Evolutionary conservation across 2,329 filamentous ascomycete species (phyloP).

Genomic region (Beauveria rudraprayagi): DNA sequence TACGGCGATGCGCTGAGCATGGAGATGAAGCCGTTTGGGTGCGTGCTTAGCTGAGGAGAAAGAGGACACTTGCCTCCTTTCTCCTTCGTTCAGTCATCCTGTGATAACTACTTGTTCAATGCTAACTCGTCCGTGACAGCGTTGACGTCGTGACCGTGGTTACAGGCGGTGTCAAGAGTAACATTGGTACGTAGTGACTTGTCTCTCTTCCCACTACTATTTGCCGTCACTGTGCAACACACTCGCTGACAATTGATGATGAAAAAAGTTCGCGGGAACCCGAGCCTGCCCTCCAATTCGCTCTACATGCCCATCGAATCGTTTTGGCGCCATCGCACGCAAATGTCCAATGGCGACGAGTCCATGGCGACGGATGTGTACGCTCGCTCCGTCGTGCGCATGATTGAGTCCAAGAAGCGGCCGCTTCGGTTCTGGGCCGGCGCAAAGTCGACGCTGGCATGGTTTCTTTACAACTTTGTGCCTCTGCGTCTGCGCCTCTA

Average conservation of each 20-base stretch:
- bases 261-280: conserved; percentile 11
- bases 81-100: not conserved
- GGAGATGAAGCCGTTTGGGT: conserved; percentile 19
- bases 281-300: conserved; percentile 12
- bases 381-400: conserved; percentile 13
- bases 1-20: conserved; percentile 16
- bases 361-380: conserved; percentile 14
- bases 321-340: conserved; percentile 13
- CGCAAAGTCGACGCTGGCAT: conserved; percentile 10
- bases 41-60: conserved; percentile 4
- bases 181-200: conserved; percentile 11
- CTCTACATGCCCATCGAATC: conserved; percentile 11
- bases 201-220: too few relatives aligned
- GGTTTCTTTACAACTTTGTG: conserved; percentile 18
- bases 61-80: too few relatives aligned
- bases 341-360: not conserved
- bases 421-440: conserved; percentile 16
- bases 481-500: conserved; percentile 5
- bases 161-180: conserved; percentile 14
- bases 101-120: not conserved
- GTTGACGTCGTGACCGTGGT: conserved; percentile 15
- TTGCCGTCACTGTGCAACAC: not conserved
- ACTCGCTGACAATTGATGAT: not conserved
- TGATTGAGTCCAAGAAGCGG: conserved; percentile 13
- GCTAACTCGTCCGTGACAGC: conserved; percentile 4